These are phyloP conservation scores for Ophiocordyceps camponoti-leonardi DNA, from an alignment of 2,329 filamentous ascomycete genomes.

Conservation along the genomic window DNA sequence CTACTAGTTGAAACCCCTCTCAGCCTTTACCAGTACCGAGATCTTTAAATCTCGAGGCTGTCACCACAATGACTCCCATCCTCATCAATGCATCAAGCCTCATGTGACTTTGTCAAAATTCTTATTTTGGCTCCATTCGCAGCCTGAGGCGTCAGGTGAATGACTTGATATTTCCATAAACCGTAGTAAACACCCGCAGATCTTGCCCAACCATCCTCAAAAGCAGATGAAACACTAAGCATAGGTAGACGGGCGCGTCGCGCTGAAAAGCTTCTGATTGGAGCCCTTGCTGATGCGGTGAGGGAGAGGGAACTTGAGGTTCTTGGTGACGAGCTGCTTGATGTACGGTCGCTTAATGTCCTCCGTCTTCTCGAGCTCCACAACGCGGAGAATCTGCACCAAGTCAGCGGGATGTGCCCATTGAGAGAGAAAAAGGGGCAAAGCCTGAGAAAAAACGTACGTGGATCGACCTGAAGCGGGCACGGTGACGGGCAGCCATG, in stretches of 20 bases:
- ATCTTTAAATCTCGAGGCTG: background rate
- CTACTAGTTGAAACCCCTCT: too few species aligned
- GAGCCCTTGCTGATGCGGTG: constrained; percentile 77
- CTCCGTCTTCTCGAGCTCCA: constrained; percentile 88
- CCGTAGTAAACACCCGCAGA: constrained; percentile 44
- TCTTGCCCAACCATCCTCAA: constrained; percentile 31
- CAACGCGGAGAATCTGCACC: constrained; percentile 82
- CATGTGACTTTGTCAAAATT: constrained; percentile 2
- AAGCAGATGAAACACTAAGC: constrained; percentile 59
- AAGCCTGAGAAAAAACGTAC: constrained; percentile 41
- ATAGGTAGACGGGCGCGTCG: constrained; percentile 91
- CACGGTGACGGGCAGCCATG: constrained; percentile 95
- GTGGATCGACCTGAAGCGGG: constrained; percentile 96
- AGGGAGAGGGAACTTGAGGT: constrained; percentile 95
- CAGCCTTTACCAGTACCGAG: background rate
- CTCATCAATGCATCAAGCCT: background rate
- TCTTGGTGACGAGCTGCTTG: constrained; percentile 91
- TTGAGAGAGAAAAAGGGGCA: background rate
- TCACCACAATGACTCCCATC: background rate
- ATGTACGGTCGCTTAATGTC: constrained; percentile 98
- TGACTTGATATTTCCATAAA: constrained; percentile 42
- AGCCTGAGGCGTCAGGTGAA: constrained; percentile 33
- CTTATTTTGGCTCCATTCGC: constrained; percentile 23
- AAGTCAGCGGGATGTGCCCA: constrained; percentile 2
- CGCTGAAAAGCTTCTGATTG: constrained; percentile 83